These are phyloP conservation scores for Akebia trifoliata DNA, from an alignment of 164 flowering plant species.

Conservation along the genomic window DNA sequence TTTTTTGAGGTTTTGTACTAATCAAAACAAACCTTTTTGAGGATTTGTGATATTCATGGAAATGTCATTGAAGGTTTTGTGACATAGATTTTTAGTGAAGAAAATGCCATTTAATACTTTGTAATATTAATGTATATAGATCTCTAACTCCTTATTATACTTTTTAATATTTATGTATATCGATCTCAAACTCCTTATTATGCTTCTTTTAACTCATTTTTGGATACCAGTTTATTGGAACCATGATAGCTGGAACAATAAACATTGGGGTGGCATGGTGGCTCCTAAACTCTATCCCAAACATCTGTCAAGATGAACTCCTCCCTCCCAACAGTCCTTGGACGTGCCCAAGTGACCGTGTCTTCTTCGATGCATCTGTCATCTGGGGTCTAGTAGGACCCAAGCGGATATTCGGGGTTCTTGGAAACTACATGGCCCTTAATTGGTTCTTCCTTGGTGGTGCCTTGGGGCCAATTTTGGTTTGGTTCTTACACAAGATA, in stretches of 20 bases:
- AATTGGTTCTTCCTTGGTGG: slow-evolving; percentile 30
- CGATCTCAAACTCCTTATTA: background rate
- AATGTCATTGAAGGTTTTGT: too few relatives aligned
- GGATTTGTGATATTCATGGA: too few relatives aligned
- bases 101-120: too few relatives aligned
- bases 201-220: background rate
- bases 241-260: slow-evolving; percentile 20
- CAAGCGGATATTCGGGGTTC: slow-evolving; percentile 15
- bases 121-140: background rate
- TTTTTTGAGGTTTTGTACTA: too few relatives aligned
- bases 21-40: too few relatives aligned
- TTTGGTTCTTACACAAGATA: slow-evolving; percentile 23
- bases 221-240: slow-evolving; percentile 22
- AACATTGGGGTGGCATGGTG: slow-evolving; percentile 22
- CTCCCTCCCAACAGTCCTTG: slow-evolving; percentile 26
- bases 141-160: background rate
- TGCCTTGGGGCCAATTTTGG: slow-evolving; percentile 15
- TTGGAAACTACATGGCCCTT: slow-evolving; percentile 20
- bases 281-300: slow-evolving; percentile 13
- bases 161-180: background rate
- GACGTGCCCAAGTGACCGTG: slow-evolving; percentile 29
- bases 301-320: slow-evolving; percentile 16
- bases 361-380: slow-evolving; percentile 24
- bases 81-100: too few relatives aligned
- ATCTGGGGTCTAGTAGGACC: slow-evolving; percentile 28